Evolutionary conservation across 345 rosid genomes (phyloP).

Genomic region (Rhizophora apiculata): DNA sequence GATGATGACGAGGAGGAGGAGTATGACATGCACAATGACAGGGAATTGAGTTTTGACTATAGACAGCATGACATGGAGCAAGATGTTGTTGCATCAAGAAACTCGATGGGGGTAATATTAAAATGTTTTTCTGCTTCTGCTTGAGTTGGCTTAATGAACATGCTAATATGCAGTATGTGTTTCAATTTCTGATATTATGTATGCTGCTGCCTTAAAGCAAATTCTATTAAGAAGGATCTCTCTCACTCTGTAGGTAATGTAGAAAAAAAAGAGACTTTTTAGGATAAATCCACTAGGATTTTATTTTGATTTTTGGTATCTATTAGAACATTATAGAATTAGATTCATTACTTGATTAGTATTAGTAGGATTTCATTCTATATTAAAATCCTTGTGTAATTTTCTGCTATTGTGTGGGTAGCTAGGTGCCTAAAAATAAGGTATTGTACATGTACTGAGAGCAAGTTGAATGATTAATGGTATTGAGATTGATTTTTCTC

Average conservation of each 20-base stretch:
- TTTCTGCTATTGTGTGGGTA: too few species aligned
- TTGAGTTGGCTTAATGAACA: constrained; percentile 7
- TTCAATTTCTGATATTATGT: neutral
- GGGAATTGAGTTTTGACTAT: constrained; percentile 82
- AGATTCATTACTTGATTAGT: too few species aligned
- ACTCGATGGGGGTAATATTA: constrained; percentile 62
- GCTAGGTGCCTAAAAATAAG: too few species aligned
- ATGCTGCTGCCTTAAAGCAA: neutral
- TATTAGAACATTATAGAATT: too few species aligned
- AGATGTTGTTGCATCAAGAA: constrained; percentile 40
- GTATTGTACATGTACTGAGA: too few species aligned
- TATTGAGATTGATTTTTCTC: too few species aligned
- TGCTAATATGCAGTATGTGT: neutral
- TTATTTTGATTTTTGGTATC: too few species aligned
- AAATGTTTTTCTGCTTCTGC: constrained; percentile 6
- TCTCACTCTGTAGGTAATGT: neutral
- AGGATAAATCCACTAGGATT: too few species aligned
- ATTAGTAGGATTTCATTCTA: too few species aligned
- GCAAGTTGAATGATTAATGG: too few species aligned
- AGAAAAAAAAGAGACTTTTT: too few species aligned
- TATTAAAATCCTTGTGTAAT: too few species aligned
- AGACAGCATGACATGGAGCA: constrained; percentile 47
- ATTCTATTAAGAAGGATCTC: neutral
- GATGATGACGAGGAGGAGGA: constrained; percentile 41
- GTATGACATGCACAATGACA: constrained; percentile 50